Base-by-base conservation (phyloP, 129 eudicot genomes). In the Sambucus nigra region DNA sequence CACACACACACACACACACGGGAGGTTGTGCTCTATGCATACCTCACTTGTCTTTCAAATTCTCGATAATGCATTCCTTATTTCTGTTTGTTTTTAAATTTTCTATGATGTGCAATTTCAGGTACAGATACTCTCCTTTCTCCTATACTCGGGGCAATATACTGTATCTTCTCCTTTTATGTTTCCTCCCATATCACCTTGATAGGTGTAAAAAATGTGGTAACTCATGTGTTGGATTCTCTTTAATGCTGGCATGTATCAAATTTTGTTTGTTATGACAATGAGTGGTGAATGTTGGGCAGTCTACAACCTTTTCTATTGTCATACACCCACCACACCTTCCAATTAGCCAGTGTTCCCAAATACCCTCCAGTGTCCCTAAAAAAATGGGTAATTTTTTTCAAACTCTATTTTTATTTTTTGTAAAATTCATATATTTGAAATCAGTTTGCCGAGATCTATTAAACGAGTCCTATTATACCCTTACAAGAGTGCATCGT, bases 31-130 rank as follows among this genome's bases (percentile, higher is more conserved):
- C 18, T 28, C 18, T 25, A 11, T 53, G 48, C 48, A 25, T 60
- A 38, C 25, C 11, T 59, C n/a, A 50, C 21, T 46, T 15, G 9
- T 58, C 24, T 28, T 29, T 22, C 38, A 14, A 27, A 59, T 24
- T 26, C 47, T 47, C 25, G 55, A 50, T 10, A 21, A 19, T 20
- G 26, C n/a, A n/a, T 32, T 40, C 26, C 0, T 28, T 55, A 24
- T 69, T 24, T 40, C 29, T 35, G 48, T 19, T 68, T 46, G 58
- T 59, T 64, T 60, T 16, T 23, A 4, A 35, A 28, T 55, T 61
- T 14, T n/a, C n/a, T 25, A 47, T 53, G 52, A 22, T 38, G 18
- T 71, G 31, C 35, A 28, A 51, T 53, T 42, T 44, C 68, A 59
- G 73, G 73, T 59, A 31, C 60, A 25, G 14, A 11, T 23, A n/a